These are phyloP conservation scores for Teunomyces panamensis DNA, from an alignment of 805 yeast species.

Conservation along the genomic window DNA sequence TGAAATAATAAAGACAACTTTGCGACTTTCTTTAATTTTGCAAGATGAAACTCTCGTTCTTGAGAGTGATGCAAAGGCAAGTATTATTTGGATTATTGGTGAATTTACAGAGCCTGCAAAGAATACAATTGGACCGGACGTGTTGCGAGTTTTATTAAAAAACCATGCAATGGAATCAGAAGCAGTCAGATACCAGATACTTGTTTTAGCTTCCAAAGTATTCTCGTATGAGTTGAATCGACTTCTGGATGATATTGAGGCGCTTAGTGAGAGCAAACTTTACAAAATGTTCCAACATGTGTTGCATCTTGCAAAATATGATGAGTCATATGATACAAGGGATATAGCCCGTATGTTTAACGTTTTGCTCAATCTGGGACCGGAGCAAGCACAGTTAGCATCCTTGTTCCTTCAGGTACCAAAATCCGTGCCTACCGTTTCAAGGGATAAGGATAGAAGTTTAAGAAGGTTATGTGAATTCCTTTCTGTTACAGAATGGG, in stretches of 20 bases:
- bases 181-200: conserved; percentile 64
- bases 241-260: conserved; percentile 19
- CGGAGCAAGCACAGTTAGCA: conserved; percentile 54
- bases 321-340: conserved; percentile 70
- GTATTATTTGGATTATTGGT: conserved; percentile 88
- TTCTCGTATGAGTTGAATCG: conserved; percentile 53
- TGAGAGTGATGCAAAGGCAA: conserved; percentile 63
- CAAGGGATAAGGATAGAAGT: conserved; percentile 1
- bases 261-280: conserved; percentile 12
- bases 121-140: conserved; percentile 65
- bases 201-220: conserved; percentile 72
- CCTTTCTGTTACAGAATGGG: conserved; percentile 45
- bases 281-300: conserved; percentile 59
- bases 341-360: conserved; percentile 79
- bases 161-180: conserved; percentile 53
- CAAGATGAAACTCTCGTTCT: conserved; percentile 17
- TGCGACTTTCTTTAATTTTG: conserved; percentile 41
- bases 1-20: conserved; percentile 52
- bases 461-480: conserved; percentile 11
- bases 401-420: conserved; percentile 73
- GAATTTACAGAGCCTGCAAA: conserved; percentile 53
- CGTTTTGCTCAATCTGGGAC: conserved; percentile 51
- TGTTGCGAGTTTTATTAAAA: conserved; percentile 56
- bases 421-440: conserved; percentile 53
- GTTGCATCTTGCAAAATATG: conserved; percentile 67